Evolutionary conservation across 768 basidiomycete species (phyloP).

Genomic region (Calocybe cyanea): DNA sequence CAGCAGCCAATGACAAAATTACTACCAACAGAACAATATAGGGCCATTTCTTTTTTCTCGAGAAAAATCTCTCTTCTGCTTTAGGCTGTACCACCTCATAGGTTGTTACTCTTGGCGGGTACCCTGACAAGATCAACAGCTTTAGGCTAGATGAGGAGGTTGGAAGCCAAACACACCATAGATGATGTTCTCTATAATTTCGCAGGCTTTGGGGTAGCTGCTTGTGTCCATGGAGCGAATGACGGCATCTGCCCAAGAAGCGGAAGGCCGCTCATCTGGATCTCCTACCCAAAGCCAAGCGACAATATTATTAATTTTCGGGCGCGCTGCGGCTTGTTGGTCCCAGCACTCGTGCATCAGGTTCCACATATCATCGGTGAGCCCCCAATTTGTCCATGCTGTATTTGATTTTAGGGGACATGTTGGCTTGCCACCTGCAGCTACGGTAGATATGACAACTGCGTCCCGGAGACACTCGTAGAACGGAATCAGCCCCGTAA

Average conservation of each 20-base stretch:
- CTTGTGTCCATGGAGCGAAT: neutral
- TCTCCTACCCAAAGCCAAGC: neutral
- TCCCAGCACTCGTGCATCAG: slow-evolving; percentile 25
- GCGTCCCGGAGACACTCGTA: neutral
- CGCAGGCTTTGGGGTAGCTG: neutral
- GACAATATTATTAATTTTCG: slow-evolving; percentile 1
- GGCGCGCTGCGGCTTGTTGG: slow-evolving; percentile 17
- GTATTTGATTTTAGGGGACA: neutral
- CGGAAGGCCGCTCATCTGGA: neutral
- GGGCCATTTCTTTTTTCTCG: too few relatives aligned
- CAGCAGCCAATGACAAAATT: too few relatives aligned
- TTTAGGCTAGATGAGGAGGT: too few relatives aligned
- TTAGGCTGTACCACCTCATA: too few relatives aligned
- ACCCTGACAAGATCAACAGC: too few relatives aligned
- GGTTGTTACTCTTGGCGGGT: too few relatives aligned
- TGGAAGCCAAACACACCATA: neutral
- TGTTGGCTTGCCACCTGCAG: neutral
- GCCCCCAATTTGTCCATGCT: slow-evolving; percentile 8
- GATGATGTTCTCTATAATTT: neutral
- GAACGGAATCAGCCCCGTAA: neutral
- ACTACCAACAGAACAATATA: too few relatives aligned
- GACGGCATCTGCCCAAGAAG: neutral
- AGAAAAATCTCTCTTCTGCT: too few relatives aligned
- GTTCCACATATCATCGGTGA: slow-evolving; percentile 18
- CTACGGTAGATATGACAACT: neutral